A percentile compares a stretch with the other conserved stretches of the same genome.
phyloP scores from a whole-genome alignment of 768 basidiomycete genomes.

The Boletales sp. region DNA sequence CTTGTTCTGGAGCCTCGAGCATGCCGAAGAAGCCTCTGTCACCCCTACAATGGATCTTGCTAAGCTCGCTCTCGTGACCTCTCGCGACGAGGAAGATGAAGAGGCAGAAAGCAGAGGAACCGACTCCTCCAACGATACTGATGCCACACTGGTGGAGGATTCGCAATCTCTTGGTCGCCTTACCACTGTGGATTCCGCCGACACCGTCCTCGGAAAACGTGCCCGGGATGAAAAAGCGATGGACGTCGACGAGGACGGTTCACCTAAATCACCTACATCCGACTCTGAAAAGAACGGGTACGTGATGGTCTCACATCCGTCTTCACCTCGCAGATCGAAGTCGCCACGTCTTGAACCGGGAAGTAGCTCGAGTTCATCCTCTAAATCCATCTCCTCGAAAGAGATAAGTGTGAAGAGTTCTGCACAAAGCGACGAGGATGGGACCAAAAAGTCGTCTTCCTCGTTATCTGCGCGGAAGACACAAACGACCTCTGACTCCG shows the following conservation, averaged over 20 bases:
- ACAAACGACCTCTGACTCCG: conserved; percentile 57
- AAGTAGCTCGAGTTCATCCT: conserved; percentile 29
- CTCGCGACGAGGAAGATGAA: conserved; percentile 86
- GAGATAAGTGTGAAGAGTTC: conserved; percentile 32
- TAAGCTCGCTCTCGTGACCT: conserved; percentile 87
- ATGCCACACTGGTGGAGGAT: conserved; percentile 86
- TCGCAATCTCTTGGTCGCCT: conserved; percentile 34
- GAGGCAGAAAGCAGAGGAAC: conserved; percentile 69
- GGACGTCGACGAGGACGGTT: conserved; percentile 50
- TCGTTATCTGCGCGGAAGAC: conserved; percentile 50
- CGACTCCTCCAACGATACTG: conserved; percentile 82
- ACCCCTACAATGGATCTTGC: conserved; percentile 85
- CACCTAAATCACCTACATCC: conserved; percentile 27
- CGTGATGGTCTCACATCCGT: conserved; percentile 37
- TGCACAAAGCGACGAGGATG: conserved; percentile 15
- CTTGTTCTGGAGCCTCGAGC: conserved; percentile 75
- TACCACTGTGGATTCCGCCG: conserved; percentile 32
- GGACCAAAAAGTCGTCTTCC: conserved; percentile 45
- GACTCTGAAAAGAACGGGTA: conserved; percentile 43
- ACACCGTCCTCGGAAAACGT: conserved; percentile 69
- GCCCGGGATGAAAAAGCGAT: conserved; percentile 45
- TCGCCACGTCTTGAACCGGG: conserved; percentile 30
- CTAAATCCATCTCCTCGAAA: conserved; percentile 18
- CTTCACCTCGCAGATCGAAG: conserved; percentile 35
- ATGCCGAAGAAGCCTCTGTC: conserved; percentile 59